phyloP scores from a whole-genome alignment of 2,329 filamentous ascomycete genomes.

The Xylaria sp. region DNA sequence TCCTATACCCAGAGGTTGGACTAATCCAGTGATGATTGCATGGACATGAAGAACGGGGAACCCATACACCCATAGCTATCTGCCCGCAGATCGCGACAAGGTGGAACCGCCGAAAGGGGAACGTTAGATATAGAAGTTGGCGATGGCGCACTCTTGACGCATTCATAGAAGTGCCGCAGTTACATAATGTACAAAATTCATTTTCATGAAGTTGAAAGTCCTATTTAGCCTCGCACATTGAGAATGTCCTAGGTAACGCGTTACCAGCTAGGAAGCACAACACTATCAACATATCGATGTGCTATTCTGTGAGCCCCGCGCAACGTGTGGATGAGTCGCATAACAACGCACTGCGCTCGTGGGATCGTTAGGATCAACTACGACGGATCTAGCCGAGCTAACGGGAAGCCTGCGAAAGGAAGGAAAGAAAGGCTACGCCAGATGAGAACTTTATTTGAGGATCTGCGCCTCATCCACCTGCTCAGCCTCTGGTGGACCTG shows the following conservation, averaged over 20 bases:
- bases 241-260: too few species aligned
- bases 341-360: not conserved
- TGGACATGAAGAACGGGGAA: conserved; percentile 18
- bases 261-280: not conserved
- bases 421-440: not conserved
- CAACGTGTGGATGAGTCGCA: too few species aligned
- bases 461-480: not conserved
- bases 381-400: not conserved
- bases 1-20: conserved; percentile 27
- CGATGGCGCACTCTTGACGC: conserved; percentile 11
- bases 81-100: not conserved
- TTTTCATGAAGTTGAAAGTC: not conserved
- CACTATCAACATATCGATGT: not conserved
- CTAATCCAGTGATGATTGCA: conserved; percentile 28
- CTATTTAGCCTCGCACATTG: too few species aligned
- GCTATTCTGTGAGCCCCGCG: not conserved
- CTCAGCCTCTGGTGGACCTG: not conserved
- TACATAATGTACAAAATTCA: conserved; percentile 30
- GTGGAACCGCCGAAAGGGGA: not conserved
- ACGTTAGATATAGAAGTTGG: conserved; percentile 25
- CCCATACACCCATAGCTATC: not conserved
- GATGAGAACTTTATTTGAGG: not conserved
- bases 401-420: not conserved
- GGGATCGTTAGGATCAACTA: not conserved
- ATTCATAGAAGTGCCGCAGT: conserved; percentile 7